Evolutionary conservation across 345 rosid species (phyloP), one percentile per base, ranked within the genome.

Genomic region (Eucalyptus tenuipes): DNA sequence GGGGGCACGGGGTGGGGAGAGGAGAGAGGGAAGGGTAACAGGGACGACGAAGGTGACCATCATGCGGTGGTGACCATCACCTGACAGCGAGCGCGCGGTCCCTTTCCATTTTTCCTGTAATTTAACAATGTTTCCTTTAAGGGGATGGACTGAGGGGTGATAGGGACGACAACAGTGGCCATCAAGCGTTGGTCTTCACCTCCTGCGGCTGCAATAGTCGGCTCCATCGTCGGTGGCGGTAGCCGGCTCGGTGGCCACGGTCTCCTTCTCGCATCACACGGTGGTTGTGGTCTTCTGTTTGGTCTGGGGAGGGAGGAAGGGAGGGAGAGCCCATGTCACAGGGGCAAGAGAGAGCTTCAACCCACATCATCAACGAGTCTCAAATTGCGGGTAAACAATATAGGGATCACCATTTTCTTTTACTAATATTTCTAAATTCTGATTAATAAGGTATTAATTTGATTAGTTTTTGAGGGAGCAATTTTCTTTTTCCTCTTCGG

Each of bases 181-280:
- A 68, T 8, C 44, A 33, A 31, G 42, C 5, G 80, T 17, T 16
- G 2, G 44, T 68, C 42, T 33, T 7, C 24, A 10, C 24, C 80
- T 68, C 80, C 44, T 3, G 42, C 10, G 4, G 80, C 80, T 16
- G 44, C 80, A 0, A 16, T 17, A 2, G 80, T 18, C 7, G 12
- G 42, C 18, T 1, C 18, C 4, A 10, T 6, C 9, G 17, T 29
- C 20, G 5, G 37, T 64, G 0, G 20, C 4, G 37, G 37, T 14
- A 15, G 75, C 17, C 5, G 75, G 75, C 80, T 33, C 13, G 44
- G 20, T 18, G 80, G 80, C 20, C 44, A 68, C 20, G 24, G 24
- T 33, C 80, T 68, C 37, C 79, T 68, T 31, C 80, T 68, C 3
- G 42, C 20, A 68, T 31, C 80, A 33, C 80, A 16, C 0, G 80